phyloP scores from a whole-genome alignment of 2,329 filamentous ascomycete genomes.

The Aspergillus alliaceus region DNA sequence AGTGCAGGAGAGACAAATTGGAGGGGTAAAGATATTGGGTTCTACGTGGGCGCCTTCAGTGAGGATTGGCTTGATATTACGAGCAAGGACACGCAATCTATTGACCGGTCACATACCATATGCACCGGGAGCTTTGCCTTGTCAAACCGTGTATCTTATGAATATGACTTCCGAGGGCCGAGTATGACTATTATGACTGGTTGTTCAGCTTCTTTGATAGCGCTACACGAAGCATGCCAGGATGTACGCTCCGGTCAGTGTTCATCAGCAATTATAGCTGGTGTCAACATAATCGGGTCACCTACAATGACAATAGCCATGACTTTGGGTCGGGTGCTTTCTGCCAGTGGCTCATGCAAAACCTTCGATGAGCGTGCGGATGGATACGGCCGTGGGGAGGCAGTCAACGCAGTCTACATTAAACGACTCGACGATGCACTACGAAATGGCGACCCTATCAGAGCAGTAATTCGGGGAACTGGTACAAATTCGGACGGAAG shows the following conservation, averaged over 20 bases:
- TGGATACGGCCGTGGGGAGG: constrained; percentile 36
- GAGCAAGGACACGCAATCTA: no score
- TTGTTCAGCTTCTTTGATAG: constrained; percentile 37
- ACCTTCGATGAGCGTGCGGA: constrained; percentile 31
- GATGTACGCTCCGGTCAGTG: constrained; percentile 15
- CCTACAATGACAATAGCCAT: constrained; percentile 29
- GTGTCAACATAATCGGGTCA: constrained; percentile 34
- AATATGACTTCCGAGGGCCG: constrained; percentile 2
- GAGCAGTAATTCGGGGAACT: constrained; percentile 29
- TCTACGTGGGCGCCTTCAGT: constrained; percentile 21
- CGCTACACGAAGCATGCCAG: constrained; percentile 31
- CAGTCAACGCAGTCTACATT: constrained; percentile 32
- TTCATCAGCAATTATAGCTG: constrained; percentile 32
- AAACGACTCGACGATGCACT: constrained; percentile 31
- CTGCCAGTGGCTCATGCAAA: constrained; percentile 27
- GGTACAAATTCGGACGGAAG: constrained; percentile 18
- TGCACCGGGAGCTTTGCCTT: constrained; percentile 9
- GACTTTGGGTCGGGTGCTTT: constrained; percentile 34
- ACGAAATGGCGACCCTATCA: constrained; percentile 28
- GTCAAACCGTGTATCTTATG: constrained; percentile 4
- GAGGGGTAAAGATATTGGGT: constrained; percentile 29
- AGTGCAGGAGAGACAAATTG: constrained; percentile 27
- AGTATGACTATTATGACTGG: constrained; percentile 35
- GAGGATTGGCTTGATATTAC: constrained; percentile 23
- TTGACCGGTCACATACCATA: no score